A percentile compares a stretch with the other conserved stretches of the same genome.
These are phyloP conservation scores for Cucurbita ficifolia DNA, from an alignment of 306 rosid species.

Conservation along the genomic window DNA sequence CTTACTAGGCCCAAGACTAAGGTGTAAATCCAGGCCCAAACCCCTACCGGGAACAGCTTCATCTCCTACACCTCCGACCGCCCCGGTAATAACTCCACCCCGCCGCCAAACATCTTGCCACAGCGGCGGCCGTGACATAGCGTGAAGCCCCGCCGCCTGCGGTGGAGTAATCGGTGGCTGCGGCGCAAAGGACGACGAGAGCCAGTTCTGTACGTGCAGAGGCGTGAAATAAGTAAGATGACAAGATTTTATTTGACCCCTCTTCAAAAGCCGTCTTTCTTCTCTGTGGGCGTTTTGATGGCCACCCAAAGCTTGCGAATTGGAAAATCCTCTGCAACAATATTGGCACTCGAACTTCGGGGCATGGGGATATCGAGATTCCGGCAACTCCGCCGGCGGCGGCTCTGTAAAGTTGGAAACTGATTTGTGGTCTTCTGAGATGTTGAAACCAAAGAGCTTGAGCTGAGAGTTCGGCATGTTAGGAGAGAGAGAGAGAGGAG, in stretches of 20 bases:
- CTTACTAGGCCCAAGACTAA: constrained; percentile 17
- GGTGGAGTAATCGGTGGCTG: not conserved
- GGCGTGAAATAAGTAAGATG: constrained; percentile 25
- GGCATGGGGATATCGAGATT: not conserved
- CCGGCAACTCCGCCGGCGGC: not conserved
- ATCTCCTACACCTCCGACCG: constrained; percentile 2
- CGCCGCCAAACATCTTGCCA: not conserved
- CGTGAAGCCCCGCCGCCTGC: not conserved
- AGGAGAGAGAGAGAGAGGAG: not conserved
- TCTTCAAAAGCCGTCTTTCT: constrained; percentile 28
- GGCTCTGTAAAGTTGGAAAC: not conserved
- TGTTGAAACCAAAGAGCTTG: constrained; percentile 43
- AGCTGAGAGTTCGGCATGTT: not conserved
- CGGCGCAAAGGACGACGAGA: constrained; percentile 8
- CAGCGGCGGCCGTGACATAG: not conserved
- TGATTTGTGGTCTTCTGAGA: constrained; percentile 8
- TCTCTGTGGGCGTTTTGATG: constrained; percentile 24
- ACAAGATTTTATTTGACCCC: constrained; percentile 22
- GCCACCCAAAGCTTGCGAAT: constrained; percentile 52
- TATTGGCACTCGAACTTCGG: constrained; percentile 38
- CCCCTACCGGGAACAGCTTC: constrained; percentile 2
- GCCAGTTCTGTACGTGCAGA: constrained; percentile 15
- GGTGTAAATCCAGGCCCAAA: constrained; percentile 33
- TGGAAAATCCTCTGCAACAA: constrained; percentile 32
- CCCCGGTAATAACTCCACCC: not conserved